Percentiles rank a stretch among this genome's conserved stretches.
phyloP scores from a whole-genome alignment of 1,139 yeast genomes.

The Pichia sp. region DNA sequence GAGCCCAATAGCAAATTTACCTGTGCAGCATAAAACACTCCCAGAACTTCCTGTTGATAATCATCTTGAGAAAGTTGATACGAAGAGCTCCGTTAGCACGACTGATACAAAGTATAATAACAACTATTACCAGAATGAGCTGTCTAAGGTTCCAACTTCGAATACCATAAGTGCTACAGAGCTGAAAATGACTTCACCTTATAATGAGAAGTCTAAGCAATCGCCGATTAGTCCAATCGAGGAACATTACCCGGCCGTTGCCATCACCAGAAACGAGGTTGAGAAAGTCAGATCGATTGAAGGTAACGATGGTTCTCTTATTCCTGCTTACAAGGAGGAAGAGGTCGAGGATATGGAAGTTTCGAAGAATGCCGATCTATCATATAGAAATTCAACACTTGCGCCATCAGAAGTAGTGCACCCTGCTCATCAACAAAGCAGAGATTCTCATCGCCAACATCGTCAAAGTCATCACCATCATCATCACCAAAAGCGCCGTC shows the following conservation, averaged over 20 bases:
- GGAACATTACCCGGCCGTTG: conserved; percentile 7
- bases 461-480: conserved; percentile 20
- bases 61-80: not conserved
- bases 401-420: not conserved
- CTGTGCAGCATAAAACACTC: not conserved
- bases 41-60: conserved; percentile 2
- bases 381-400: conserved; percentile 1
- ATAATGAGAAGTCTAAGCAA: no score
- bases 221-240: conserved; percentile 3
- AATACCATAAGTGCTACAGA: no score
- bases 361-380: conserved; percentile 3
- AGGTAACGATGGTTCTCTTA: conserved; percentile 2
- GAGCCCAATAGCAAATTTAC: no score
- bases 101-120: not conserved
- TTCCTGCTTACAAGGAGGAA: conserved; percentile 4
- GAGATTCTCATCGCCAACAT: conserved; percentile 19
- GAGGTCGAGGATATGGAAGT: no score
- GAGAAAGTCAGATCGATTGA: not conserved
- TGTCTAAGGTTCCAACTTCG: not conserved
- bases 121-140: not conserved
- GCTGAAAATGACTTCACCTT: no score
- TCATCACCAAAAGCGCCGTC: conserved; percentile 29
- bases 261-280: conserved; percentile 8
- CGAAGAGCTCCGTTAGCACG: not conserved
- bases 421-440: conserved; percentile 4